Conservation (phyloP, 805 yeast genomes). For the Candida odintsovae region DNA sequence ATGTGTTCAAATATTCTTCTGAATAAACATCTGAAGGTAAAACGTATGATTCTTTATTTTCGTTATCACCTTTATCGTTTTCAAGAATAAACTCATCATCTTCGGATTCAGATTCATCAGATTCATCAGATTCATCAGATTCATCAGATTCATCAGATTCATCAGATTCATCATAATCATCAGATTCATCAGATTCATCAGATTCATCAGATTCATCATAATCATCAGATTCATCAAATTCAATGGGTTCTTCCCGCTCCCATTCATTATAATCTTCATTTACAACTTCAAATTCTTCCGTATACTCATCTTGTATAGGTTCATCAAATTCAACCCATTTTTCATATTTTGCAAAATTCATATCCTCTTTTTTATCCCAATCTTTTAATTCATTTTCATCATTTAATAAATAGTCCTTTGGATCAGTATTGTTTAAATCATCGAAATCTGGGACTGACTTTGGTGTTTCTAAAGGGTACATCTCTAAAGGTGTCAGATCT, state of each 20-base stretch:
- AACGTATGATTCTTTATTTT: neutral
- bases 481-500: no score
- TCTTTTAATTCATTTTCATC: neutral
- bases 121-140: no score
- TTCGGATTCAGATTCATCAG: neutral
- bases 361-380: constrained; percentile 1
- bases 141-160: neutral
- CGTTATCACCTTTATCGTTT: constrained; percentile 3
- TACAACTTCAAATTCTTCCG: constrained; percentile 2
- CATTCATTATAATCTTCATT: constrained; percentile 1
- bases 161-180: neutral
- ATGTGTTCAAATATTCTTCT: constrained; percentile 1
- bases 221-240: neutral
- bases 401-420: constrained; percentile 9
- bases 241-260: constrained; percentile 2
- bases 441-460: neutral
- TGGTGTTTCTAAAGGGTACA: no score
- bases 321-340: constrained; percentile 4
- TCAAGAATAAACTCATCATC: neutral
- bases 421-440: constrained; percentile 5
- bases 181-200: neutral
- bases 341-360: neutral
- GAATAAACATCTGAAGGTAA: constrained; percentile 4
- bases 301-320: neutral
- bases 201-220: neutral